Percentiles rank a stretch among this genome's conserved stretches.
phyloP scores from a whole-genome alignment of 1,284 basidiomycete genomes.

The Ustilago esculenta region DNA sequence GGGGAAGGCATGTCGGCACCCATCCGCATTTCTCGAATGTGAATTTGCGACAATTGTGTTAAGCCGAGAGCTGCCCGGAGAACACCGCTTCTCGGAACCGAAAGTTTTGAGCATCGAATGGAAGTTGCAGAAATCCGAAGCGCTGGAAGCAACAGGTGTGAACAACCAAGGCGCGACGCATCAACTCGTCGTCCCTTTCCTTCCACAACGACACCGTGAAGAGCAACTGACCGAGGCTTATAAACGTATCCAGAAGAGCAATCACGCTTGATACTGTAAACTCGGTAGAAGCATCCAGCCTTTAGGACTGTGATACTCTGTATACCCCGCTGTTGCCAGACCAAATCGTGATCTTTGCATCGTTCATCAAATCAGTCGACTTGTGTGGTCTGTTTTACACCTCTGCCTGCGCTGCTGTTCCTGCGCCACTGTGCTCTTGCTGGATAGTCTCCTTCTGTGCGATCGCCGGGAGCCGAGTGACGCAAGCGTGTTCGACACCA shows the following conservation, averaged over 20 bases:
- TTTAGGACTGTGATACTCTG: neutral
- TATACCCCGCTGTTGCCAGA: neutral
- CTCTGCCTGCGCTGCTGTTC: conserved; percentile 11
- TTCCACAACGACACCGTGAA: neutral
- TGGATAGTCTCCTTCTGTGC: conserved; percentile 8
- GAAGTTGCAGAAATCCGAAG: too few relatives aligned
- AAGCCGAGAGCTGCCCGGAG: too few relatives aligned
- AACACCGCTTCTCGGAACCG: too few relatives aligned
- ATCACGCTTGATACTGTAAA: neutral
- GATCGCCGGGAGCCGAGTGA: neutral
- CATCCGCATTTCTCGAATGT: neutral
- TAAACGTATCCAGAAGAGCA: too few relatives aligned
- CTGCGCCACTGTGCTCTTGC: neutral
- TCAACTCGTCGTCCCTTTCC: neutral
- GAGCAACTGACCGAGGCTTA: too few relatives aligned
- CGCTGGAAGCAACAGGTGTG: too few relatives aligned
- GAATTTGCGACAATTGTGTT: too few relatives aligned
- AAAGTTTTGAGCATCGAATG: neutral
- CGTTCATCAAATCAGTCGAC: conserved; percentile 1
- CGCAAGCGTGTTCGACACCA: neutral
- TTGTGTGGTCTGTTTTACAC: conserved; percentile 20
- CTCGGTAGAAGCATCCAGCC: neutral
- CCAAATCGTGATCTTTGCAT: conserved; percentile 12
- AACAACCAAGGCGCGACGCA: conserved; percentile 3
- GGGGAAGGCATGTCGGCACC: conserved; percentile 17